Conservation (phyloP, 2,329 filamentous ascomycete genomes). For the Aspergillus ibericus region DNA sequence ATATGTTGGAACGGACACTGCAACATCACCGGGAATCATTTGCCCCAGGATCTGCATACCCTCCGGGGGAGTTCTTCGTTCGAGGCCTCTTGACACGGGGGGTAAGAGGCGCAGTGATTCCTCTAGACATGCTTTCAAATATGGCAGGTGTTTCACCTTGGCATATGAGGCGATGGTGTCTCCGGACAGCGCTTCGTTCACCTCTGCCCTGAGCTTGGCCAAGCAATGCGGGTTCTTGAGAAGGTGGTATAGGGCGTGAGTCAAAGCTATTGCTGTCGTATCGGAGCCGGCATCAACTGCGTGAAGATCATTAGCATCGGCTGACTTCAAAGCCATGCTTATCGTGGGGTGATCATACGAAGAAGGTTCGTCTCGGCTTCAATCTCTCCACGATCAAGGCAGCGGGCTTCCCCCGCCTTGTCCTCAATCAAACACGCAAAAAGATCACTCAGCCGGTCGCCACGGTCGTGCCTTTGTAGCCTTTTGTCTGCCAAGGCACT, state of each 20-base stretch:
- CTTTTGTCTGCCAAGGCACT: no score
- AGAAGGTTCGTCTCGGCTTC: neutral
- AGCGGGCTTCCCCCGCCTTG: neutral
- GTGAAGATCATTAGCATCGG: no score
- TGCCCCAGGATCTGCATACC: neutral
- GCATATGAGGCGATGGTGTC: neutral
- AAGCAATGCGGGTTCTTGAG: neutral
- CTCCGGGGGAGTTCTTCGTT: neutral
- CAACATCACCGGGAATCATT: neutral
- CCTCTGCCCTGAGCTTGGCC: neutral
- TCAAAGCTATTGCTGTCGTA: neutral
- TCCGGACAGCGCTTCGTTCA: neutral
- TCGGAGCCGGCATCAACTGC: neutral
- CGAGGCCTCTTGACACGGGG: neutral
- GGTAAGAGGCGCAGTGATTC: neutral
- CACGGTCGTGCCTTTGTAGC: no score
- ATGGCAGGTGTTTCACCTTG: neutral
- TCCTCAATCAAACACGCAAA: neutral
- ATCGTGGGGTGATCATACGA: no score
- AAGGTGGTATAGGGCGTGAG: neutral
- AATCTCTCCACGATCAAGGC: neutral
- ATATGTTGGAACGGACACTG: neutral
- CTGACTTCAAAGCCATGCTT: no score
- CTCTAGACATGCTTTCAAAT: neutral
- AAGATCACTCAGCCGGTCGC: neutral